Evolutionary conservation across 345 rosid species (phyloP), one percentile per base, ranked within the genome.

Genomic region (Eucalyptus fibrosa): DNA sequence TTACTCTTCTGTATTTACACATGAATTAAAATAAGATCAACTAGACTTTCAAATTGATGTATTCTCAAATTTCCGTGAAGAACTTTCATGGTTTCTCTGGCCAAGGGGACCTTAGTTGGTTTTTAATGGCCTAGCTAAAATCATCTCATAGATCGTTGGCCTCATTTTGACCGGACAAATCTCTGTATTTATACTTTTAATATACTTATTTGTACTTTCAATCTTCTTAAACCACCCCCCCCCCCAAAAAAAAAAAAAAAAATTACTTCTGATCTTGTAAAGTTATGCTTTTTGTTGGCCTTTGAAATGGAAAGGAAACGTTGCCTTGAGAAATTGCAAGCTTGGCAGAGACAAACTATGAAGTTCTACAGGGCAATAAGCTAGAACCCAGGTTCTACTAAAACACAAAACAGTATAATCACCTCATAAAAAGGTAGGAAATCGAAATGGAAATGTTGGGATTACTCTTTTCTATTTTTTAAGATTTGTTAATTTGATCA

Each of bases 311-410:
- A 67, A 67, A 16, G 80, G 17, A 32, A 67, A 32, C 80, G 34
- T 32, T 67, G 12, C 9, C 40, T 67, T 16, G 34, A 67, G 40
- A 15, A 65, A 30, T 30, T 28, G 72, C n/a, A 5, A 50, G 51
- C 51, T 50, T 15, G 51, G 18, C 18, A 50, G 51, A 50, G 51
- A 50, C 51, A 50, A 50, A 50, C 51, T 15, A 50, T 14, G 51
- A 50, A 50, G 51, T 50, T 50, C 14, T 59, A 55, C 42, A 90
- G 18, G 94, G 94, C 86, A 92, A 90, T 26, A 94, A 92, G 91
- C 99, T 97, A 3, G 99, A 98, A 89, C 99, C 98, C 32, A 98
- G 65, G 65, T 55, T 55, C 60, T 55, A 50, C 51, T 50, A 15
- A 50, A 50, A 50, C 51, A 50, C 51, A 50, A 50, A 50, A 5